Evolutionary conservation across 2,329 filamentous ascomycete genomes (phyloP).

Genomic region (Clarireedia monteithiana): DNA sequence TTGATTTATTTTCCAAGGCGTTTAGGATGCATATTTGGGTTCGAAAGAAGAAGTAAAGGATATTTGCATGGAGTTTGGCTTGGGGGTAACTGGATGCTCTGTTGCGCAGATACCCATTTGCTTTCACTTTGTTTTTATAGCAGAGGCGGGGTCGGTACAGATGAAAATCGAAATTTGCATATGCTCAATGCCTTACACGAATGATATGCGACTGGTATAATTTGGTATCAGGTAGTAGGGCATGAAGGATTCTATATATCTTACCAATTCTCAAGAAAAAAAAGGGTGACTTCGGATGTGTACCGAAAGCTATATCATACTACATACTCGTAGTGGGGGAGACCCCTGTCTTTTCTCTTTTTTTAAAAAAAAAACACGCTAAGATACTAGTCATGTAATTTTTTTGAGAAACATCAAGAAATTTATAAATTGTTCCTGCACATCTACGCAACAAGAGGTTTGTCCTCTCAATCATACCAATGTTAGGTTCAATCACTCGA

Average conservation of each 20-base stretch:
- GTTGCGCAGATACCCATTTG: conserved; percentile 19
- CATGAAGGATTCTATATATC: too few relatives aligned
- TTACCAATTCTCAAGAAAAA: too few relatives aligned
- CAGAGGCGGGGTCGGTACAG: background rate
- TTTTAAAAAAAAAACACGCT: background rate
- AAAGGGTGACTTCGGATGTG: too few relatives aligned
- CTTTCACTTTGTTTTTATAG: conserved; percentile 3
- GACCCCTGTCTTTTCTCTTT: background rate
- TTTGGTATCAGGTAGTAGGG: too few relatives aligned
- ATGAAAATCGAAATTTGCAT: background rate
- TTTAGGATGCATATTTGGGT: background rate
- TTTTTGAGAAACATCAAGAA: too few relatives aligned
- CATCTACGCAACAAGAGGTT: background rate
- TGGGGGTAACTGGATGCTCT: conserved; percentile 8
- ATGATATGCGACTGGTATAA: too few relatives aligned
- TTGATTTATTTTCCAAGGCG: background rate
- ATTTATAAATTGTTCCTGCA: too few relatives aligned
- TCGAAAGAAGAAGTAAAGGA: background rate
- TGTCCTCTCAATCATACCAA: conserved; percentile 4
- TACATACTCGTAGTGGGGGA: background rate
- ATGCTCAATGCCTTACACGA: background rate
- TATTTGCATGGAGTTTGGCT: conserved; percentile 7
- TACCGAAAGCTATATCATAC: too few relatives aligned
- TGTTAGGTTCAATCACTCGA: conserved; percentile 23
- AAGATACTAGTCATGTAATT: background rate